phyloP scores from a whole-genome alignment of 2,329 filamentous ascomycete species.

The Penicillium sp. region DNA sequence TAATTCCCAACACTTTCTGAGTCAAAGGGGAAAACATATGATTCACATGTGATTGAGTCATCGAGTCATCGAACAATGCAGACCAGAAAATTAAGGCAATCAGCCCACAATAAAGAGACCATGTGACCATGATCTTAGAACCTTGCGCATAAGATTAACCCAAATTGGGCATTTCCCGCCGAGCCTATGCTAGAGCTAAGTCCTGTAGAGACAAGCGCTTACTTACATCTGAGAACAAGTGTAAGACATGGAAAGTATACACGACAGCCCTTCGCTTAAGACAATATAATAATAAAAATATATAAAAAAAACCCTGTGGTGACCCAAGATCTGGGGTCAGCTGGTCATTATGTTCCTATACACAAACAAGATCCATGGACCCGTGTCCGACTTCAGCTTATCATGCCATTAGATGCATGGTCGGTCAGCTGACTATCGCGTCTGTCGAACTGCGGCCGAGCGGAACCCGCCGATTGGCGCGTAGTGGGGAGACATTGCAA shows the following conservation, averaged over 20 bases:
- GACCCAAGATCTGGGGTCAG: conserved; percentile 9
- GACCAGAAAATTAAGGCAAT: conserved; percentile 9
- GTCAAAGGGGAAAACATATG: conserved; percentile 3
- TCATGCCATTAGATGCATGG: conserved; percentile 8
- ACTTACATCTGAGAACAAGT: background rate
- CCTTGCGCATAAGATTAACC: background rate
- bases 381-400: conserved; percentile 5
- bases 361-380: conserved; percentile 5
- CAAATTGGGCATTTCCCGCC: conserved; percentile 5
- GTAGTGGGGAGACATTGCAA: conserved; percentile 5
- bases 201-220: conserved; percentile 4
- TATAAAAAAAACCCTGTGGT: background rate
- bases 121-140: conserved; percentile 1
- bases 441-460: conserved; percentile 8
- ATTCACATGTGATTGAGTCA: conserved; percentile 4
- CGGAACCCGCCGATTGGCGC: conserved; percentile 10
- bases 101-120: background rate
- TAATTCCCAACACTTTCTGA: background rate
- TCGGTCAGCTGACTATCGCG: conserved; percentile 14
- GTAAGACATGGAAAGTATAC: conserved; percentile 1
- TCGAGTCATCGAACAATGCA: background rate
- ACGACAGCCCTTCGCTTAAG: background rate
- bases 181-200: conserved; percentile 1
- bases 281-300: background rate
- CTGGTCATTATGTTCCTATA: conserved; percentile 1